A percentile compares a stretch with the other conserved stretches of the same genome.
phyloP scores from a whole-genome alignment of 2,329 filamentous ascomycete genomes.

The Pyrenophora seminiperda region DNA sequence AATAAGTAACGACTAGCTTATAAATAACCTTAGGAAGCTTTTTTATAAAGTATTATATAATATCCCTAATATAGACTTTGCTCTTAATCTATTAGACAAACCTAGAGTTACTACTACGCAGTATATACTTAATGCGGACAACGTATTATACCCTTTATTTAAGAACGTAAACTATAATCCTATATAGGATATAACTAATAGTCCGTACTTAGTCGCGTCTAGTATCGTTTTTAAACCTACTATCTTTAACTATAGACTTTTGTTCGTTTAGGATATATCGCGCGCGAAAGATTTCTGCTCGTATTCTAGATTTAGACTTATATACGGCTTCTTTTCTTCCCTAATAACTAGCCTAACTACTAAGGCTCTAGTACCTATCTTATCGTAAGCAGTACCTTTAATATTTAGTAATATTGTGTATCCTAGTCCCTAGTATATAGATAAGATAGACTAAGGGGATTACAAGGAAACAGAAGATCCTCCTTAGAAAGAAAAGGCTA shows the following conservation, averaged over 20 bases:
- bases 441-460: constrained; percentile 44
- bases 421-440: constrained; percentile 58
- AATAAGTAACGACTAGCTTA: constrained; percentile 5
- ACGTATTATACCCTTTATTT: constrained; percentile 4
- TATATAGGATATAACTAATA: constrained; percentile 5
- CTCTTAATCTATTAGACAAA: constrained; percentile 14
- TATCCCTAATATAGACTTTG: constrained; percentile 15
- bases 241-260: constrained; percentile 5
- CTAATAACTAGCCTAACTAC: constrained; percentile 53
- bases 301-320: constrained; percentile 46
- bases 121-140: constrained; percentile 3
- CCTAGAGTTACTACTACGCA: constrained; percentile 11
- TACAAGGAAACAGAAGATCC: constrained; percentile 53
- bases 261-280: constrained; percentile 5
- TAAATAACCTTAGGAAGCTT: constrained; percentile 1
- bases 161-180: not conserved
- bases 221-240: too few relatives aligned
- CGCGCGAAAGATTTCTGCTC: constrained; percentile 14
- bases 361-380: constrained; percentile 52
- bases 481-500: constrained; percentile 57
- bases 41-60: constrained; percentile 3
- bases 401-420: constrained; percentile 57
- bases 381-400: constrained; percentile 54
- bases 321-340: constrained; percentile 55
- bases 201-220: too few relatives aligned